Percentiles rank a stretch among this genome's conserved stretches.
phyloP scores from a whole-genome alignment of 306 rosid species.

The Fragaria iinumae region DNA sequence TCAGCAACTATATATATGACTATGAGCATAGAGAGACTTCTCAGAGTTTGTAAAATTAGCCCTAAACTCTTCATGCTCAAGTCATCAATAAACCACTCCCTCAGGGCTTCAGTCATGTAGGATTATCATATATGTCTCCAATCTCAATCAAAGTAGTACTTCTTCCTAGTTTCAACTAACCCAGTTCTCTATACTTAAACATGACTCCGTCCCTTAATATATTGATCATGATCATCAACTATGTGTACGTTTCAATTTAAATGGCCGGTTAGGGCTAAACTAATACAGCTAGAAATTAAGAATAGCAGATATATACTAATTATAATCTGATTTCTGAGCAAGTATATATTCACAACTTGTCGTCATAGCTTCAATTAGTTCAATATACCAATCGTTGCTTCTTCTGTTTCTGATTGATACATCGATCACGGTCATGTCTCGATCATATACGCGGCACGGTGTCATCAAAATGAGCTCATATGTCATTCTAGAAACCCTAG shows the following conservation, averaged over 20 bases:
- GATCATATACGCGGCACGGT: background rate
- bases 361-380: background rate
- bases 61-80: background rate
- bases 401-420: background rate
- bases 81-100: background rate
- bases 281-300: too few species aligned
- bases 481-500: background rate
- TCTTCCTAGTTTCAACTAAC: background rate
- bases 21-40: background rate
- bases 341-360: background rate
- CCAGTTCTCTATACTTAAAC: background rate
- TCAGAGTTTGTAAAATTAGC: background rate
- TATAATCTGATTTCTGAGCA: too few species aligned
- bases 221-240: background rate
- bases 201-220: background rate
- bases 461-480: background rate
- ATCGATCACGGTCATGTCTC: background rate
- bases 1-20: too few species aligned
- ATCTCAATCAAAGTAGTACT: background rate
- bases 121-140: background rate
- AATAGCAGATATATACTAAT: too few species aligned
- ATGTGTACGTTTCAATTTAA: background rate
- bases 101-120: background rate
- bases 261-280: background rate
- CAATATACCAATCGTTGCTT: background rate